Conservation (phyloP, 2,329 filamentous ascomycete species). For the Blastomyces percursus region DNA sequence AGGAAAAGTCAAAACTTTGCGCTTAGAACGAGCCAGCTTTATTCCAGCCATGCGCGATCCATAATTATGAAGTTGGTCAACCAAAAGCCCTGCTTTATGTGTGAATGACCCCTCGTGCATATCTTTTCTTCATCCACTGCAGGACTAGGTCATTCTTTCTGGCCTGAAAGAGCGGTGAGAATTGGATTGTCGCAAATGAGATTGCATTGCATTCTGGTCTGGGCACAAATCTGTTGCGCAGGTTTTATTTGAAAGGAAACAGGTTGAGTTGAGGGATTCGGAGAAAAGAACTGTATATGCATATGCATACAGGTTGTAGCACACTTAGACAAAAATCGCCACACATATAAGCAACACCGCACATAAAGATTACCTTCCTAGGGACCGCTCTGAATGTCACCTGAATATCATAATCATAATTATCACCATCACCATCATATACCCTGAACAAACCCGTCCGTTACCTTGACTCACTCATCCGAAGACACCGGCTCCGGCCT, state of each 20-base stretch:
- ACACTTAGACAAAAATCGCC: background rate
- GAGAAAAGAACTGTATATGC: background rate
- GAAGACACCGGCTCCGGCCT: conserved; percentile 67
- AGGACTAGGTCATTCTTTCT: too few relatives aligned
- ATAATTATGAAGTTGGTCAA: background rate
- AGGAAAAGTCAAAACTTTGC: background rate
- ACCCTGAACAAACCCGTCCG: background rate
- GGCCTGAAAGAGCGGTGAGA: conserved; percentile 3
- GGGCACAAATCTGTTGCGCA: background rate
- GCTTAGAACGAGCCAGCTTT: too few relatives aligned
- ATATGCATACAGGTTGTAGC: background rate
- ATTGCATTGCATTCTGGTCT: background rate
- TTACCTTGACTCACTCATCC: background rate
- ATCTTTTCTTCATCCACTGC: background rate
- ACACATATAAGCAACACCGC: background rate
- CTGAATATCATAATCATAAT: background rate
- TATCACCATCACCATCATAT: background rate
- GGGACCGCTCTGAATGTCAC: background rate
- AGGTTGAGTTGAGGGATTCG: background rate
- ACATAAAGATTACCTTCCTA: background rate
- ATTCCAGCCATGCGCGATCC: background rate
- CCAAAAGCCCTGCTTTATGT: background rate
- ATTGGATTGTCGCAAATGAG: background rate
- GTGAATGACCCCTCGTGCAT: background rate
- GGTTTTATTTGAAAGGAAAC: background rate